Conservation (phyloP, 1,284 basidiomycete genomes). For the Fomitopsis pinicola region DNA sequence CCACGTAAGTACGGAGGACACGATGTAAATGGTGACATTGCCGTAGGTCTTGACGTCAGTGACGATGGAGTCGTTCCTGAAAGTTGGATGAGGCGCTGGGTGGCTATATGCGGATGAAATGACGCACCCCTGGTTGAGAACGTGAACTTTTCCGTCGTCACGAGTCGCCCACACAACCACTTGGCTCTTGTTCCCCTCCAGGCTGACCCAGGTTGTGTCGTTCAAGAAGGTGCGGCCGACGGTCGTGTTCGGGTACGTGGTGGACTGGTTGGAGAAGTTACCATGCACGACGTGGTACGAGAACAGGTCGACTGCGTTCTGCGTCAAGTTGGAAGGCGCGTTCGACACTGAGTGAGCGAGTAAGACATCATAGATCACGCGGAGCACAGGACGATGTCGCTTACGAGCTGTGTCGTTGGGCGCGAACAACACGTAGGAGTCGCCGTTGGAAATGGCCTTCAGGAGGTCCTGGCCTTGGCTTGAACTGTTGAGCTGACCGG, state of each 20-base stretch:
- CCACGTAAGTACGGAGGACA: conserved; percentile 49
- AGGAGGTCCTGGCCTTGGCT: conserved; percentile 41
- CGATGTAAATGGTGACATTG: conserved; percentile 47
- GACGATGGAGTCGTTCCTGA: conserved; percentile 40
- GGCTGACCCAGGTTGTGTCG: conserved; percentile 39
- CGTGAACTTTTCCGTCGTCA: conserved; percentile 38
- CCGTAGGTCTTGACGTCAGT: conserved; percentile 40
- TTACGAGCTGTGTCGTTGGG: conserved; percentile 46
- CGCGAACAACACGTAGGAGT: conserved; percentile 41
- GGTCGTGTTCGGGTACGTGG: conserved; percentile 49
- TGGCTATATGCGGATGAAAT: neutral
- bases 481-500: conserved; percentile 37
- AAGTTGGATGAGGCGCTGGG: conserved; percentile 10
- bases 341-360: conserved; percentile 26
- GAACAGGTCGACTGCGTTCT: conserved; percentile 44
- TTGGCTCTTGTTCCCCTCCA: conserved; percentile 55
- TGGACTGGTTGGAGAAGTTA: conserved; percentile 38
- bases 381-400: conserved; percentile 5
- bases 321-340: conserved; percentile 31
- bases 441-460: conserved; percentile 31
- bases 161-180: conserved; percentile 58
- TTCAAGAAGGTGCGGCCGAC: conserved; percentile 62
- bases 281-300: conserved; percentile 63
- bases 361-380: neutral
- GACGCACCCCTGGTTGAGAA: conserved; percentile 53